These are phyloP conservation scores for Maudiozyma serrabonitensis DNA, from an alignment of 805 yeast genomes.

Conservation along the genomic window DNA sequence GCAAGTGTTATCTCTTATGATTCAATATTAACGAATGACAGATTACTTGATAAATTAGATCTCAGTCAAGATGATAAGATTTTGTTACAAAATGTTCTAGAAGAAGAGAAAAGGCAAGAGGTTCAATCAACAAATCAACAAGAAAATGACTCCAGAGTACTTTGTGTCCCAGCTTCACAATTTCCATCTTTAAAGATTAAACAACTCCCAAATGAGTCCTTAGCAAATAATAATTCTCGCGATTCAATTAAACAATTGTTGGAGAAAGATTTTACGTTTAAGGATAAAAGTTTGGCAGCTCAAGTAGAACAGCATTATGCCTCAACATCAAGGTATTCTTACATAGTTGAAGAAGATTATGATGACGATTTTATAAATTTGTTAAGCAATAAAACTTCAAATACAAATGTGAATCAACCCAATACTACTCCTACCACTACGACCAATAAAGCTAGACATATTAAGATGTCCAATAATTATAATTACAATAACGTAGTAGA, in stretches of 20 bases:
- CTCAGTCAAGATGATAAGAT: conserved; percentile 26
- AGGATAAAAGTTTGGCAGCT: conserved; percentile 12
- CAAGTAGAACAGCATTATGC: conserved; percentile 25
- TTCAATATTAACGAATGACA: conserved; percentile 22
- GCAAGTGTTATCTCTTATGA: conserved; percentile 23
- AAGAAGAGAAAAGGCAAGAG: conserved; percentile 7
- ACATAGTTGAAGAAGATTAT: conserved; percentile 24
- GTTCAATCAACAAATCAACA: neutral
- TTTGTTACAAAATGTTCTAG: conserved; percentile 21
- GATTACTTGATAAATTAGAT: conserved; percentile 27
- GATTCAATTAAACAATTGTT: conserved; percentile 3
- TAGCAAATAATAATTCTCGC: neutral
- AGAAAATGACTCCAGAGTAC: conserved; percentile 6
- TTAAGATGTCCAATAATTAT: neutral
- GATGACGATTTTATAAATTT: neutral
- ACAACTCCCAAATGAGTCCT: neutral
- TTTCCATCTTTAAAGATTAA: conserved; percentile 22
- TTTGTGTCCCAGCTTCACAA: conserved; percentile 28
- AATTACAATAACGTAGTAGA: neutral
- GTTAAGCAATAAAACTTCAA: neutral
- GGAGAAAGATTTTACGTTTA: conserved; percentile 7
- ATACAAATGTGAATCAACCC: neutral
- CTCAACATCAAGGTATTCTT: conserved; percentile 22
- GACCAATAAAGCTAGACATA: neutral
- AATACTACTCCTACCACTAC: neutral